phyloP scores from a whole-genome alignment of 768 basidiomycete genomes.

The Agaricus bisporus region DNA sequence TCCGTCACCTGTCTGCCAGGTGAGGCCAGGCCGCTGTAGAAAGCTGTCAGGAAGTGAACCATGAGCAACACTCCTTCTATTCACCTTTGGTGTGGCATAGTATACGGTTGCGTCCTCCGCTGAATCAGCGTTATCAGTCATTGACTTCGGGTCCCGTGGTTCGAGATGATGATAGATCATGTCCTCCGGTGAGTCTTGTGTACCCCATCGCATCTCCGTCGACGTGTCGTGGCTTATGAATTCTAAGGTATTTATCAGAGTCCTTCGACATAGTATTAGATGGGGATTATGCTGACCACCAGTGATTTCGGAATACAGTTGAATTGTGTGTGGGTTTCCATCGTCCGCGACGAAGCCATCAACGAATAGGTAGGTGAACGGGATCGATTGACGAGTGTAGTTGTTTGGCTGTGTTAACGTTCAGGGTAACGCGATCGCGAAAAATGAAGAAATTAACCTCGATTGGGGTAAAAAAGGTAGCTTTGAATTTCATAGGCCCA shows the following conservation, averaged over 20 bases:
- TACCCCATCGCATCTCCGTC: slow-evolving; percentile 38
- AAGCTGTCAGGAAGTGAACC: not conserved
- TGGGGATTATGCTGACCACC: slow-evolving; percentile 18
- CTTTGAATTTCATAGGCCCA: slow-evolving; percentile 44
- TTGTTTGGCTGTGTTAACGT: slow-evolving; percentile 32
- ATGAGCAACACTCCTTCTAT: not conserved
- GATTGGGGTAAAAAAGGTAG: slow-evolving; percentile 50
- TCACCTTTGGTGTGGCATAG: slow-evolving; percentile 37
- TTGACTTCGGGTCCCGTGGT: slow-evolving; percentile 23
- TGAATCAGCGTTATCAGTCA: slow-evolving; percentile 37
- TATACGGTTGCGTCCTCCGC: slow-evolving; percentile 45
- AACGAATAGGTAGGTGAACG: slow-evolving; percentile 41
- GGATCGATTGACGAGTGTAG: slow-evolving; percentile 42
- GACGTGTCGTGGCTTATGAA: slow-evolving; percentile 28
- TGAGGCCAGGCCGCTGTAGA: slow-evolving; percentile 18
- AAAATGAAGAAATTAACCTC: slow-evolving; percentile 30
- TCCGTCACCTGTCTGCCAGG: slow-evolving; percentile 41
- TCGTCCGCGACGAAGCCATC: slow-evolving; percentile 29
- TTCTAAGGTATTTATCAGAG: slow-evolving; percentile 17
- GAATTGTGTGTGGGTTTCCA: slow-evolving; percentile 30
- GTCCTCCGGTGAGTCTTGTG: slow-evolving; percentile 20
- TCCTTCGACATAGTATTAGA: not conserved
- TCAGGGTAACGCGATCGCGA: not conserved
- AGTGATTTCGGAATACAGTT: slow-evolving; percentile 43
- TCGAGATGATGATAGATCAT: slow-evolving; percentile 39